Evolutionary conservation across 2,329 filamentous ascomycete genomes (phyloP).

Genomic region (Aureobasidium sp.): DNA sequence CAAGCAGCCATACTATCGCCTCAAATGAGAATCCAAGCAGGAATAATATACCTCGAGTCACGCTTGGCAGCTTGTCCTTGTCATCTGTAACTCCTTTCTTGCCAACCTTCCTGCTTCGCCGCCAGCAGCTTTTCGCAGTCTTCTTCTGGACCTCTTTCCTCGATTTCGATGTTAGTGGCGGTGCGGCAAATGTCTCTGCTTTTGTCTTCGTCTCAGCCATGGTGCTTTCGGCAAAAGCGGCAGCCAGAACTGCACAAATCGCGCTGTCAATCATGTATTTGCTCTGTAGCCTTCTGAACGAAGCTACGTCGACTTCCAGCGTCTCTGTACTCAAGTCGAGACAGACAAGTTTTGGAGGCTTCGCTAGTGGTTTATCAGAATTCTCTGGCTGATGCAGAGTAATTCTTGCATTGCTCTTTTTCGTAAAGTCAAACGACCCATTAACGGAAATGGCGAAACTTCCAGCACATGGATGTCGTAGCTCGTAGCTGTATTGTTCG

Average conservation of each 20-base stretch:
- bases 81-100: constrained; percentile 18
- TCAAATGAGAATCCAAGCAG: constrained; percentile 38
- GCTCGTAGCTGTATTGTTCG: constrained; percentile 34
- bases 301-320: constrained; percentile 39
- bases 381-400: constrained; percentile 34
- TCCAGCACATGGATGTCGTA: constrained; percentile 41
- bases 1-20: constrained; percentile 36
- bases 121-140: not conserved
- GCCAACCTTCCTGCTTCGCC: constrained; percentile 9
- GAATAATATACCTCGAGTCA: constrained; percentile 34
- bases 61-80: constrained; percentile 29
- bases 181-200: constrained; percentile 14
- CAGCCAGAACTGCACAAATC: constrained; percentile 36
- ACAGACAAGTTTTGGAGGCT: constrained; percentile 36
- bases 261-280: constrained; percentile 41
- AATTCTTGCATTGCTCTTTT: constrained; percentile 23
- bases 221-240: constrained; percentile 39
- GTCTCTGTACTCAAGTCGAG: constrained; percentile 38
- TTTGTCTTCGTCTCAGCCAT: constrained; percentile 19
- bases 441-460: constrained; percentile 37
- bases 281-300: constrained; percentile 37
- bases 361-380: constrained; percentile 33
- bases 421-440: constrained; percentile 23
- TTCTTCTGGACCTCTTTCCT: constrained; percentile 10
- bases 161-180: constrained; percentile 8